A percentile compares a stretch with the other conserved stretches of the same genome.
Conservation (phyloP, 2,329 filamentous ascomycete species). For the Aspergillus versicolor region DNA sequence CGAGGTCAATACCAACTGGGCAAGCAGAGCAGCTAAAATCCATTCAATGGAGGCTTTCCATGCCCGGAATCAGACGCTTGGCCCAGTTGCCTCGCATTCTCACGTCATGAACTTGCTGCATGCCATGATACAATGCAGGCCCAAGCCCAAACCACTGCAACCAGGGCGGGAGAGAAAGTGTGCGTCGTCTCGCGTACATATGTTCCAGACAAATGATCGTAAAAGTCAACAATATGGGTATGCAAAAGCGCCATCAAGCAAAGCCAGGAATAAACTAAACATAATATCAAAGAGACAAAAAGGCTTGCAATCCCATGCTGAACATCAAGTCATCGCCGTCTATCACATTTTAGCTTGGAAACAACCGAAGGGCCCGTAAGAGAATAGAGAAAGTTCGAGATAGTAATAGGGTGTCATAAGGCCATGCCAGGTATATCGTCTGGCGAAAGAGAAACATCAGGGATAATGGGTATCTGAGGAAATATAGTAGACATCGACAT, state of each 20-base stretch:
- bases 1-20: neutral
- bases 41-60: neutral
- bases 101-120: neutral
- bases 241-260: slow-evolving; percentile 11
- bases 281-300: slow-evolving; percentile 5
- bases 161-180: neutral
- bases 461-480: slow-evolving; percentile 28
- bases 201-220: slow-evolving; percentile 8
- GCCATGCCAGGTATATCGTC: slow-evolving; percentile 19
- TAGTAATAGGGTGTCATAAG: slow-evolving; percentile 18
- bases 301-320: slow-evolving; percentile 5
- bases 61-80: neutral
- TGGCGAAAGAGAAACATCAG: slow-evolving; percentile 21
- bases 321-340: slow-evolving; percentile 25
- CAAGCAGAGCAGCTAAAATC: neutral
- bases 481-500: slow-evolving; percentile 30
- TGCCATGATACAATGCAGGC: neutral
- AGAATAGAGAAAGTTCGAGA: slow-evolving; percentile 6
- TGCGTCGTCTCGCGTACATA: neutral
- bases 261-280: slow-evolving; percentile 15
- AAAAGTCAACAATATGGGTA: slow-evolving; percentile 9
- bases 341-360: slow-evolving; percentile 21
- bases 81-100: neutral
- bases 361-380: slow-evolving; percentile 9
- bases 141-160: neutral